Percentiles rank a stretch among this genome's conserved stretches.
Evolutionary conservation across 2,329 filamentous ascomycete genomes (phyloP).

Genomic region (Alternaria solani): DNA sequence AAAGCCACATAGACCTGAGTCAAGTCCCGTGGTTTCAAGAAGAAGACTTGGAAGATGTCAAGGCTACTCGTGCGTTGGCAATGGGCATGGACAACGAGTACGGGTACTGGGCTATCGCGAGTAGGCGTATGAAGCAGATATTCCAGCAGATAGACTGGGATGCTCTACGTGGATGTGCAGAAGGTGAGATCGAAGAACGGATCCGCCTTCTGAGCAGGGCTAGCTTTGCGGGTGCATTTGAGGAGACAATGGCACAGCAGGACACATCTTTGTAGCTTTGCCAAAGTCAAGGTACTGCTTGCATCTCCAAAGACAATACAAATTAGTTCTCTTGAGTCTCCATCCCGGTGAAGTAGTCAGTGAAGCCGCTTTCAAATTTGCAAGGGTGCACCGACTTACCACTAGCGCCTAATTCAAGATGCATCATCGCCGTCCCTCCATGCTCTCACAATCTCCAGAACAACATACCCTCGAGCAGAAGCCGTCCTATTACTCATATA

Average conservation of each 20-base stretch:
- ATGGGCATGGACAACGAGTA: not conserved
- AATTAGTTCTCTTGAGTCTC: not conserved
- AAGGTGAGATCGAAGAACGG: not conserved
- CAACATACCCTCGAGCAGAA: not conserved
- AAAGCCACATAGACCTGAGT: not conserved
- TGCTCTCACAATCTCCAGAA: not conserved
- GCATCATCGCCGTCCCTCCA: not conserved
- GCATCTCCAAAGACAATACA: not conserved
- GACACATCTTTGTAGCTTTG: not conserved
- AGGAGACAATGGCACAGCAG: not conserved
- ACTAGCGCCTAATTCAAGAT: not conserved
- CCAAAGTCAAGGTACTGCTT: not conserved
- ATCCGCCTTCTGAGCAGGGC: not conserved
- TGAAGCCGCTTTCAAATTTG: not conserved
- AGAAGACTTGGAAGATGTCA: not conserved
- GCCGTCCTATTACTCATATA: not conserved
- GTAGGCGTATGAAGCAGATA: not conserved
- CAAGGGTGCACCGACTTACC: not conserved
- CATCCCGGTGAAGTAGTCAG: not conserved
- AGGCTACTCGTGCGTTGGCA: not conserved
- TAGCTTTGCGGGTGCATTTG: not conserved
- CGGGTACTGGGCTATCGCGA: not conserved
- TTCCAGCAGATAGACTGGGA: not conserved
- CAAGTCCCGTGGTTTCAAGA: not conserved
- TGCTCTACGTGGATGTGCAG: not conserved